Evolutionary conservation across 140 eudicot genomes (phyloP).

Genomic region (Anethum foeniculum): DNA sequence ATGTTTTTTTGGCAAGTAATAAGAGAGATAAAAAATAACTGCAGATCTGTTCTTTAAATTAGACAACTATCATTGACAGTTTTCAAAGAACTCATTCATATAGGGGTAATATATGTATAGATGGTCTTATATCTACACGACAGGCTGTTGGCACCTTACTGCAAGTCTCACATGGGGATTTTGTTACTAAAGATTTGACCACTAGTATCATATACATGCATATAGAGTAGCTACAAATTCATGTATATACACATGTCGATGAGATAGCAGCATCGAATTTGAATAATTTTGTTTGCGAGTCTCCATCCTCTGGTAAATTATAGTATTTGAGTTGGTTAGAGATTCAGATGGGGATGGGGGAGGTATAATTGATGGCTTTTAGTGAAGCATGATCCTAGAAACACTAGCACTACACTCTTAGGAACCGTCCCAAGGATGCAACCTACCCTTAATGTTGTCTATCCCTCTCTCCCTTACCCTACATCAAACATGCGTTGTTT

Average conservation of each 20-base stretch:
- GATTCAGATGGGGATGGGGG: slow-evolving; percentile 11
- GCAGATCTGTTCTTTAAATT: neutral
- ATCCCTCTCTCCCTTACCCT: neutral
- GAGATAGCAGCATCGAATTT: neutral
- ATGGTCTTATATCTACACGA: neutral
- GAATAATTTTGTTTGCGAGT: neutral
- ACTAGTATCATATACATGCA: neutral
- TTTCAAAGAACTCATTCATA: neutral
- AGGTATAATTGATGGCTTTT: slow-evolving; percentile 17
- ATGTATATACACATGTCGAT: neutral
- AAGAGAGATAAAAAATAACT: neutral
- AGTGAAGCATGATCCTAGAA: slow-evolving; percentile 25
- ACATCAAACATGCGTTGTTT: neutral
- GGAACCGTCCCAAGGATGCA: slow-evolving; percentile 21
- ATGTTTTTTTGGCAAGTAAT: neutral
- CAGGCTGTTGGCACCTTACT: slow-evolving; percentile 17
- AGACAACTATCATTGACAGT: no score
- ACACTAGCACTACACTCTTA: slow-evolving; percentile 17
- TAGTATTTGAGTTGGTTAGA: slow-evolving; percentile 12
- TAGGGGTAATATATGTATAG: neutral
- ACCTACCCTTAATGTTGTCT: slow-evolving; percentile 13
- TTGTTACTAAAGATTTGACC: slow-evolving; percentile 15
- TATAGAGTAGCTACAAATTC: neutral
- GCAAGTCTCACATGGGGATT: slow-evolving; percentile 23
- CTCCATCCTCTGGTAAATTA: neutral